Base-by-base conservation (phyloP, 192 early-diverging fungal genomes). In the Coemansia reversa region DNA sequence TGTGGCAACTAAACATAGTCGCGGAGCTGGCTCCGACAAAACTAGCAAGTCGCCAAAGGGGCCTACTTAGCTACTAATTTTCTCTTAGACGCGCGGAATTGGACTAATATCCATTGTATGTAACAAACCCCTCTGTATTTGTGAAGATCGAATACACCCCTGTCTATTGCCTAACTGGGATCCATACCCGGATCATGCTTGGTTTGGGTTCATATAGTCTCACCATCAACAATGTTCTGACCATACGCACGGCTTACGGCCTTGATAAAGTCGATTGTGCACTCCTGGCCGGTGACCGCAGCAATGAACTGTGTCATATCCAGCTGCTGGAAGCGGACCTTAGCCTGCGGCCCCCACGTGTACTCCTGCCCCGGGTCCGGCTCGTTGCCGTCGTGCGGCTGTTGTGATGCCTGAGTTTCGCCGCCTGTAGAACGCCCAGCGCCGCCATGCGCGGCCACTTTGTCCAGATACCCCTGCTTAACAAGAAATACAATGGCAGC, bases 241-340 rank as follows among this genome's bases (percentile, higher is more conserved):
- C 77, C 77, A 35, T 66, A 80, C n/a, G 79, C 79, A 51, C 79
- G 69, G 23, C 66, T 59, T 35, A 81, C 55, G 11, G 66, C 65
- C 53, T 69, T 73, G 28, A 81, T 30, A 63, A 81, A 76, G 3
- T 72, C 79, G 8, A 51, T 45, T 5, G 51, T 69, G 62, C 79
- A 81, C 33, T 81, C 79, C 49, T 72, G 59, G 53, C 60, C 79
- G 3, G 74, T 62, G 45, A 69, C 30, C 3, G 55, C 67, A 1
- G 79, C 79, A 20, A 81, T 72, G 39, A 81, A 76, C 51, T 70
- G 74, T 7, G 63, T 74, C 69, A 81, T 81, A 20, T 81, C 79
- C 27, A 75, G 55, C 32, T 70, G 74, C 63, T 68, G 47, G 35
- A 81, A 81, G 20, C 55, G 51, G 55, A 59, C 63, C 47, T 69